These are phyloP conservation scores for Penicillium chermesinum DNA, from an alignment of 495 filamentous ascomycete genomes.

Conservation along the genomic window DNA sequence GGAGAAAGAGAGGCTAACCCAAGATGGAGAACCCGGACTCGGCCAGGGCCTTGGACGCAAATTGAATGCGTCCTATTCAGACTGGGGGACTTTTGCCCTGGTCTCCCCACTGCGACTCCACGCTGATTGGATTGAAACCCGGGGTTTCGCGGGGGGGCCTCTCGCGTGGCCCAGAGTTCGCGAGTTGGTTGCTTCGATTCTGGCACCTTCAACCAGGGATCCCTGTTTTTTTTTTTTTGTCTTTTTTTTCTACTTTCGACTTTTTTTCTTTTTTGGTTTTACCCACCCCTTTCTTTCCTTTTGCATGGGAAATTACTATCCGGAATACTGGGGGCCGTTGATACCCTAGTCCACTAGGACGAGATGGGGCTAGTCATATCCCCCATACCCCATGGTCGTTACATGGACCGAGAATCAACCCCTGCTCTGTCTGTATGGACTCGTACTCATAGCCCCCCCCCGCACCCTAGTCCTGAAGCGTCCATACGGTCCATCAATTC, in stretches of 20 bases:
- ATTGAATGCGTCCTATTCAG: not conserved
- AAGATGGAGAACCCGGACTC: constrained; percentile 17
- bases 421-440: not conserved
- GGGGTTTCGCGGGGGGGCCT: not conserved
- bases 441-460: not conserved
- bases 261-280: not conserved
- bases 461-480: constrained; percentile 1
- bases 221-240: not conserved
- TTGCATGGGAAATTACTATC: not conserved
- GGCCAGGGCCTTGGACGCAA: too few relatives aligned
- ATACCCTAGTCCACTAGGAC: not conserved
- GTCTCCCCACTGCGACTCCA: not conserved
- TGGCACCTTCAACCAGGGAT: not conserved
- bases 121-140: constrained; percentile 6
- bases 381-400: not conserved
- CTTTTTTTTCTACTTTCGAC: not conserved
- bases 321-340: constrained; percentile 12
- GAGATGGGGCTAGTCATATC: constrained; percentile 11
- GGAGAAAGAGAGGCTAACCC: constrained; percentile 11
- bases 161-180: constrained; percentile 13
- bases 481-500: not conserved
- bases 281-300: not conserved
- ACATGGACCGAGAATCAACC: not conserved
- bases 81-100: not conserved
- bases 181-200: not conserved